Conservation (phyloP, 805 yeast genomes). For the Wickerhamomyces subpelliculosus region DNA sequence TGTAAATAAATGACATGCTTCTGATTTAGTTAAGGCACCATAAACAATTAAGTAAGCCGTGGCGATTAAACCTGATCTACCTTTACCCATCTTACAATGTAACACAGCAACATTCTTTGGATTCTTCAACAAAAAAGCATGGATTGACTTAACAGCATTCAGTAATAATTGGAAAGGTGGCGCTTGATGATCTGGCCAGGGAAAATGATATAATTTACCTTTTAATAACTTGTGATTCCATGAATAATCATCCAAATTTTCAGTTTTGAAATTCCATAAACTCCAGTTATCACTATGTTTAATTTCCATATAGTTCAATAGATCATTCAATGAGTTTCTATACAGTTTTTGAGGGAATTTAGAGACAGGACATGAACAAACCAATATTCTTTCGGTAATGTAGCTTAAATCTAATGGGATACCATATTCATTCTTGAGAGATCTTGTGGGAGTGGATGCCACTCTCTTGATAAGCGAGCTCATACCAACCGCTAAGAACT, state of each 20-base stretch:
- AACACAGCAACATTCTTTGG: conserved; percentile 51
- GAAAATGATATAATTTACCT: conserved; percentile 23
- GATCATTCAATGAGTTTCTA: conserved; percentile 44
- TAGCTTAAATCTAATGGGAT: conserved; percentile 56
- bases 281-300: conserved; percentile 58
- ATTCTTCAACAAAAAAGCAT: conserved; percentile 29
- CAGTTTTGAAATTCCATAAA: conserved; percentile 66
- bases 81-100: conserved; percentile 91
- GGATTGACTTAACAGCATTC: conserved; percentile 37
- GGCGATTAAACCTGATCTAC: conserved; percentile 75
- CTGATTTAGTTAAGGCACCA: conserved; percentile 29
- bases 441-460: conserved; percentile 6
- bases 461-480: conserved; percentile 3
- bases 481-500: background rate
- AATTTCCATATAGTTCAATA: conserved; percentile 39
- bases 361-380: conserved; percentile 68
- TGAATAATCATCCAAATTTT: conserved; percentile 37
- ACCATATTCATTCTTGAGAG: conserved; percentile 22
- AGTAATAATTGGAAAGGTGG: conserved; percentile 55
- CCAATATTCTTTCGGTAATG: conserved; percentile 57
- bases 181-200: conserved; percentile 74
- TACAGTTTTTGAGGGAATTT: conserved; percentile 35
- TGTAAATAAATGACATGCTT: conserved; percentile 50
- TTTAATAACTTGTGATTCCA: conserved; percentile 1
- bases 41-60: conserved; percentile 63